Evolutionary conservation across 2,329 filamentous ascomycete genomes (phyloP).

Genomic region (Claviceps capensis): DNA sequence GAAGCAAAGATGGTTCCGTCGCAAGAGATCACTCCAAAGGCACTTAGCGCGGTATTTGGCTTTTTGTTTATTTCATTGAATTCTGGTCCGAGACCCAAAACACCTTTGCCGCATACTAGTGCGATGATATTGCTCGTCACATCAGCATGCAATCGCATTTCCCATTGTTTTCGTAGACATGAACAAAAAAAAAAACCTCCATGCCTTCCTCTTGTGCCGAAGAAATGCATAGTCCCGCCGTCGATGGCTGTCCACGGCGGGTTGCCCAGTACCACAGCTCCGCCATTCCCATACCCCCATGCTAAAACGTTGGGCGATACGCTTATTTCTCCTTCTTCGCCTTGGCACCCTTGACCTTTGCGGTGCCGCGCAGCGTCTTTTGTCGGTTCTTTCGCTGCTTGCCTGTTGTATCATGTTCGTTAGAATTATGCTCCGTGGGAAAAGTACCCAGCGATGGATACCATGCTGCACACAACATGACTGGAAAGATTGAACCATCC

Average conservation of each 20-base stretch:
- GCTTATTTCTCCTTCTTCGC: constrained; percentile 88
- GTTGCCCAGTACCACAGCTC: constrained; percentile 17
- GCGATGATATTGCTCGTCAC: constrained; percentile 21
- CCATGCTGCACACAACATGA: too few relatives aligned
- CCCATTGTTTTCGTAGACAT: constrained; percentile 15
- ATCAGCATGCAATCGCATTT: constrained; percentile 8
- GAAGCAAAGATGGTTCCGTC: neutral
- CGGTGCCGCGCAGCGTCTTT: constrained; percentile 96
- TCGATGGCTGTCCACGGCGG: constrained; percentile 7
- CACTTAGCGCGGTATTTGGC: neutral
- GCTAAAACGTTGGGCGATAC: constrained; percentile 21
- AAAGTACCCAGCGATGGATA: too few relatives aligned
- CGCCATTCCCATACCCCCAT: constrained; percentile 15
- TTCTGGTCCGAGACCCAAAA: constrained; percentile 26
- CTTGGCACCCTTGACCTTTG: constrained; percentile 93
- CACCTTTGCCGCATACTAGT: constrained; percentile 30
- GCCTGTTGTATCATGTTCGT: constrained; percentile 45
- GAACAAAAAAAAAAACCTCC: constrained; percentile 7
- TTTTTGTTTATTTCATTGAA: neutral
- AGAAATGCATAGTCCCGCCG: constrained; percentile 12
- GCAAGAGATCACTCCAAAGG: neutral
- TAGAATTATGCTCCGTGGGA: too few relatives aligned
- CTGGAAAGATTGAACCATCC: too few relatives aligned
- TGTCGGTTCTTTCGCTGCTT: constrained; percentile 99
- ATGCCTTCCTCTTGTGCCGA: constrained; percentile 4